Evolutionary conservation across 371 early-diverging fungal genomes (phyloP).

Genomic region (Entomophthora muscae): DNA sequence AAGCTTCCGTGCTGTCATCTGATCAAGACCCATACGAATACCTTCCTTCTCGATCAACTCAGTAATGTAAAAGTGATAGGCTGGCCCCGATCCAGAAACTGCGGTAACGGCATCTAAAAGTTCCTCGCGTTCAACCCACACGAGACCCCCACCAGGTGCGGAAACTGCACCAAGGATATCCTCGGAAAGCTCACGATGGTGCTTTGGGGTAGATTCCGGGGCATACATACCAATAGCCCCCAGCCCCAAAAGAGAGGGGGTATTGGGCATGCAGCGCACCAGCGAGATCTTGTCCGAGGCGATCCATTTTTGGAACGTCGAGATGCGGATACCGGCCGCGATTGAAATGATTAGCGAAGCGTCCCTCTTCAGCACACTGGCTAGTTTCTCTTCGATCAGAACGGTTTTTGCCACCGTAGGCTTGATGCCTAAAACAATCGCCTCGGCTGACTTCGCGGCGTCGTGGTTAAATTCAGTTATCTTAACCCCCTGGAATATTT

Average conservation of each 20-base stretch:
- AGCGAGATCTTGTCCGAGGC: slow-evolving; percentile 26
- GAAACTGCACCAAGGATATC: slow-evolving; percentile 40
- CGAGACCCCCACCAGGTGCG: slow-evolving; percentile 28
- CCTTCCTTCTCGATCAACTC: slow-evolving; percentile 81
- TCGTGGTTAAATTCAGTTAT: slow-evolving; percentile 21
- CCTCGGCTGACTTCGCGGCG: slow-evolving; percentile 34
- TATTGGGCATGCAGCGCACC: slow-evolving; percentile 88
- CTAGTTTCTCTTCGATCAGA: slow-evolving; percentile 26
- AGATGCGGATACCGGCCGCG: slow-evolving; percentile 72
- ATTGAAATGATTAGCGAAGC: slow-evolving; percentile 67
- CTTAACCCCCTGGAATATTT: slow-evolving; percentile 28
- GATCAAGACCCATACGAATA: slow-evolving; percentile 52
- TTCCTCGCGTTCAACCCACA: slow-evolving; percentile 61
- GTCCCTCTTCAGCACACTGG: slow-evolving; percentile 17
- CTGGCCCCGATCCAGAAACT: slow-evolving; percentile 77
- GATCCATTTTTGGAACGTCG: slow-evolving; percentile 50
- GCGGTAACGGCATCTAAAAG: slow-evolving; percentile 79
- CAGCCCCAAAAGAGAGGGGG: slow-evolving; percentile 70
- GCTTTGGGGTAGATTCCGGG: slow-evolving; percentile 26
- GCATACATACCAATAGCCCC: slow-evolving; percentile 80
- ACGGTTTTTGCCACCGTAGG: slow-evolving; percentile 68
- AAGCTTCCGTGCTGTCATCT: slow-evolving; percentile 53
- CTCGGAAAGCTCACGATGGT: slow-evolving; percentile 42
- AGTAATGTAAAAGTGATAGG: slow-evolving; percentile 82
- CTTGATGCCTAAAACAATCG: slow-evolving; percentile 77